Percentiles rank a stretch among this genome's conserved stretches.
Evolutionary conservation across 495 filamentous ascomycete genomes (phyloP).

Genomic region (Trichoderma asperelloides): DNA sequence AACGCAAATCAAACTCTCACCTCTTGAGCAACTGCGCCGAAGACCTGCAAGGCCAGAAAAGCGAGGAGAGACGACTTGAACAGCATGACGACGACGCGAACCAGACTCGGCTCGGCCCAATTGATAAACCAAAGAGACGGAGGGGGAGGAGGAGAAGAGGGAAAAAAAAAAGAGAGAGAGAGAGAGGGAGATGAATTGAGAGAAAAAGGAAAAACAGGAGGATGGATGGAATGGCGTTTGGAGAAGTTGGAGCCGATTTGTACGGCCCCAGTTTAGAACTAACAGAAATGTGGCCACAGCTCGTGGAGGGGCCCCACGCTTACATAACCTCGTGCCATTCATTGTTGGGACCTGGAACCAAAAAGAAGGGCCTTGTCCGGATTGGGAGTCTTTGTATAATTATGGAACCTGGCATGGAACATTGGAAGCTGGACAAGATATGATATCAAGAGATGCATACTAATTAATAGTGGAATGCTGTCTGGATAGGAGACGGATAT

Average conservation of each 20-base stretch:
- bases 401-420: too few species aligned
- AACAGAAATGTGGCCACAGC: conserved; percentile 6
- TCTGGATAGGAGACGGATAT: too few species aligned
- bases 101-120: neutral
- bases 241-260: neutral
- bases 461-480: too few species aligned
- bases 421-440: too few species aligned
- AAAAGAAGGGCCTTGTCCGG: neutral
- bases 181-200: neutral
- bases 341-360: neutral
- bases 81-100: conserved; percentile 1
- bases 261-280: neutral
- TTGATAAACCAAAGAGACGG: neutral
- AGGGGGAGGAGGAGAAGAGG: neutral
- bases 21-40: conserved; percentile 4
- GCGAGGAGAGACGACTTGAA: conserved; percentile 10
- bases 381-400: too few species aligned
- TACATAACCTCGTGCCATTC: neutral
- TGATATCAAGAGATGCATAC: too few species aligned
- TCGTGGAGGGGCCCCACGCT: neutral
- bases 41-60: conserved; percentile 8
- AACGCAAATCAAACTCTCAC: neutral
- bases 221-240: neutral
- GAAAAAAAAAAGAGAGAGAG: neutral
- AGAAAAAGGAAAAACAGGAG: neutral